Base-by-base conservation (phyloP, 768 basidiomycete species). In the Leccinum rimulosum region DNA sequence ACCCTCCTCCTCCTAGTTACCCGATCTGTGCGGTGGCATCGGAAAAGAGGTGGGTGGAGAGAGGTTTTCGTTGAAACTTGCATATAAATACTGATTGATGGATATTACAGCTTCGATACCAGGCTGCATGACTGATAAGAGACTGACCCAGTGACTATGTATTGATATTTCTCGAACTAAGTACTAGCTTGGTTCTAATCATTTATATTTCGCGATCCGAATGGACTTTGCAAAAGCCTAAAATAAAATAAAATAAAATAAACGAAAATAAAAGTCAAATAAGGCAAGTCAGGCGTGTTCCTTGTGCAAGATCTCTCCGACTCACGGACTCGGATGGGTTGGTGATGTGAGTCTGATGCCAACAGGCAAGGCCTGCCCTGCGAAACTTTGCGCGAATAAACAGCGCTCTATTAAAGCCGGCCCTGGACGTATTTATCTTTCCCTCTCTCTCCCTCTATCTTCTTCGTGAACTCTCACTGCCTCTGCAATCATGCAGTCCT, bases 311-410 rank as follows among this genome's bases (percentile, higher is more conserved):
- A 59, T 43, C 40, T 52, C 14, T 27, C 43, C 6, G 33, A 40
- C 40, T 40, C 40, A 40, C 40, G 40, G 22, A 22, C 22, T 22
- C 22, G 22, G 40, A 40, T 40, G 40, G 8, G 7, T 55, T 55
- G 53, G 64, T 64, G 54, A 52, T 35, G 59, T 61, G 51, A 47
- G 35, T 56, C 30, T 35, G 49, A 50, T 49, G 48, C 48, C 48
- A 25, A 17, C 17, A 40, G 10, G 45, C 30, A n/a, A 55, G 25
- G 6, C 40, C 17, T 10, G 19, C 47, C 56, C 59, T 62, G 64
- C 43, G 64, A 56, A 57, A 43, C 45, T n/a, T 50, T 33, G 36
- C 22, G 55, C 35, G 55, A 54, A 55, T 47, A 30, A 56, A 25
- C 25, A 6, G 14, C 45, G 28, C 40, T 25, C 35, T 38, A 56